A percentile compares a stretch with the other conserved stretches of the same genome.
phyloP scores from a whole-genome alignment of 2,329 filamentous ascomycete genomes.

The Bipolaris zeicola region DNA sequence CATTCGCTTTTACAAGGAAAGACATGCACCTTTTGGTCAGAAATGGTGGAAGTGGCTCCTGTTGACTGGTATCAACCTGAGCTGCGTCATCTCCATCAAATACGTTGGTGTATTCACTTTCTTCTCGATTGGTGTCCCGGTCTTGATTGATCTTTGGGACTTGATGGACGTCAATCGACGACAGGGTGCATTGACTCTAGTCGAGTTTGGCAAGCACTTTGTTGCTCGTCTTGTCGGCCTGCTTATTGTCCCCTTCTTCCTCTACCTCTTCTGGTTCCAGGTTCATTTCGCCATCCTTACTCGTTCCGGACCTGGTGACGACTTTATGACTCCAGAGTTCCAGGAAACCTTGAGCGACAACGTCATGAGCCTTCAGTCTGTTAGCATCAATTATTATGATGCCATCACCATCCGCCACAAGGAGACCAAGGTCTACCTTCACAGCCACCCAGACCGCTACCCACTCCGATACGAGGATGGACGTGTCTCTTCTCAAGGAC shows the following conservation, averaged over 20 bases:
- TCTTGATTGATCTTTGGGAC: constrained; percentile 93
- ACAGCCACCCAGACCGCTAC: constrained; percentile 88
- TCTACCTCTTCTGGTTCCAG: constrained; percentile 99
- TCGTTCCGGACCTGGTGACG: constrained; percentile 90
- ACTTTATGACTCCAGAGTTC: constrained; percentile 98
- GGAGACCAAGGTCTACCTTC: constrained; percentile 94
- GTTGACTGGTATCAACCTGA: constrained; percentile 89
- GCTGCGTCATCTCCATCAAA: constrained; percentile 97
- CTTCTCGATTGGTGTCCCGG: constrained; percentile 92
- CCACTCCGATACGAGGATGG: constrained; percentile 96
- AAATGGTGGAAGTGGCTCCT: constrained; percentile 99
- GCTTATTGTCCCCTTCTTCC: constrained; percentile 90
- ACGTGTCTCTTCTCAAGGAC: constrained; percentile 92
- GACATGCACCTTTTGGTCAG: constrained; percentile 84
- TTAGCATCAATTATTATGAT: constrained; percentile 90
- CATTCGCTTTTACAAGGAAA: constrained; percentile 95
- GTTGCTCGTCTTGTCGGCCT: constrained; percentile 82
- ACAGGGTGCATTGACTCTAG: constrained; percentile 77
- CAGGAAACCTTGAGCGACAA: constrained; percentile 97
- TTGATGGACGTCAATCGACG: constrained; percentile 86
- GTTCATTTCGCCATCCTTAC: constrained; percentile 92
- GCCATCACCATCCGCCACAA: constrained; percentile 88
- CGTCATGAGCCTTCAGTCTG: constrained; percentile 82
- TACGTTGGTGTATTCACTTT: constrained; percentile 98
- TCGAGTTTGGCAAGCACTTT: constrained; percentile 88